Percentiles rank a stretch among this genome's conserved stretches.
These are phyloP conservation scores for Gastrolobium bilobum DNA, from an alignment of 306 rosid genomes.

Conservation along the genomic window DNA sequence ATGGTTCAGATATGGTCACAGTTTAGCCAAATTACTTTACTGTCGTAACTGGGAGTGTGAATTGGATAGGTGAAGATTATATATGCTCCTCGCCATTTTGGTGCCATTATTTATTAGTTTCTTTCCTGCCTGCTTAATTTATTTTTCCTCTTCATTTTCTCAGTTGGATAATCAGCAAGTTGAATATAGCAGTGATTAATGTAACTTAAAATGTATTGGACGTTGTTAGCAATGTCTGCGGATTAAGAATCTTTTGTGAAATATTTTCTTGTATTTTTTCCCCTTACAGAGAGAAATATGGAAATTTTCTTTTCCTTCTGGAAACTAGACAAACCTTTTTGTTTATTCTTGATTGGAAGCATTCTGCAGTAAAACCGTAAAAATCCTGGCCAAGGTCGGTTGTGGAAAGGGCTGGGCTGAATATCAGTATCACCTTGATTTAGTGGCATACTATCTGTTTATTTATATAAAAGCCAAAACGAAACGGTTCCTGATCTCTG, in stretches of 20 bases:
- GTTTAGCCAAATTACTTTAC: conserved; percentile 51
- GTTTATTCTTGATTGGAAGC: neutral
- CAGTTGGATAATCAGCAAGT: conserved; percentile 56
- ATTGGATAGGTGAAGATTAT: conserved; percentile 48
- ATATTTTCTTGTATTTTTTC: conserved; percentile 50
- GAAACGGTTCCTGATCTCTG: too few relatives aligned
- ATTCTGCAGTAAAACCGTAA: conserved; percentile 1
- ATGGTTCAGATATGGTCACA: conserved; percentile 65
- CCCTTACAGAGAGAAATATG: conserved; percentile 39
- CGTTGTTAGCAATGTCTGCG: conserved; percentile 61
- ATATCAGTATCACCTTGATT: neutral
- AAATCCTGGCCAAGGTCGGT: neutral
- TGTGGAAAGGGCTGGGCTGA: neutral
- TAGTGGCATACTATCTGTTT: too few relatives aligned
- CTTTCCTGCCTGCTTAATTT: conserved; percentile 44
- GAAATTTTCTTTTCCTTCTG: conserved; percentile 22
- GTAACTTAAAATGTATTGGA: conserved; percentile 64
- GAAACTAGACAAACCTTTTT: neutral
- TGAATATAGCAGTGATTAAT: conserved; percentile 67
- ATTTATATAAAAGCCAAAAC: too few relatives aligned
- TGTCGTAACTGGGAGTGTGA: conserved; percentile 43
- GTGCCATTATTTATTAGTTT: conserved; percentile 61
- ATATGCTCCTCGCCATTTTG: conserved; percentile 59
- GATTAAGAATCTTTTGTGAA: conserved; percentile 70
- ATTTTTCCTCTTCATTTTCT: conserved; percentile 49